Base-by-base conservation (phyloP, 2,329 filamentous ascomycete genomes). In the Parascedosporium putredinis region DNA sequence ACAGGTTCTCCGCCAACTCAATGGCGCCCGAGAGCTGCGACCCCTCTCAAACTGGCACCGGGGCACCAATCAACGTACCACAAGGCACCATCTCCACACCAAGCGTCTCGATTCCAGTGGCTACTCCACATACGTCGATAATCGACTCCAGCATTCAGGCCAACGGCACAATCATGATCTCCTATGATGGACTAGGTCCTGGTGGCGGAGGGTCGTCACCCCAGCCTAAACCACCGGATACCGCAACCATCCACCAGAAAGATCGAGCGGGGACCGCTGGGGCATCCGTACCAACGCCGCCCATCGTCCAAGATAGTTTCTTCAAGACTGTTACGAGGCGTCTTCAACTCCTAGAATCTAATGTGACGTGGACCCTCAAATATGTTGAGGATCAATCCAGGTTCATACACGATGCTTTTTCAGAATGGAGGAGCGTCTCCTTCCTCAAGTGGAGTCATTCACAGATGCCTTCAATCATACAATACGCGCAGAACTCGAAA, bases 361-460 rank as follows among this genome's bases (percentile, higher is more conserved):
- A 97, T 63, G 88, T 90, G 9, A 95, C 91, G 0, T 74, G 97
- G 9, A 95, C 90, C 0, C 72, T 97, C 7, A 87, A 95, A 59
- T 98, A 98, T 61, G 95, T 98, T 52, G 91, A 97, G 67, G 89
- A 95, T 52, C 93, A 97, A 63, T 96, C 91, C 3, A 84, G 83
- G 45, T 88, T 95, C 54, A 73, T 97, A 34, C 84, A 91, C 44
- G 88, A 96, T 56, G 88, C 88, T 0, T 87, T 55, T 54, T 79
- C 81, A 50, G 86, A 86, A 84, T 94, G 25, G 91, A 97, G 65
- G 89, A 89, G 58, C 83, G 85, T 49, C 93, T 97, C 62, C 71
- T 94, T 14, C 72, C 78, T n/a, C 93, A 91, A 61, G 88, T 91
- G 1, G 83, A 85, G 20, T 73, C 75, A 2, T 96, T 96, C 60